Conservation (phyloP, 2,329 filamentous ascomycete species). For the Cladosporium sp. region DNA sequence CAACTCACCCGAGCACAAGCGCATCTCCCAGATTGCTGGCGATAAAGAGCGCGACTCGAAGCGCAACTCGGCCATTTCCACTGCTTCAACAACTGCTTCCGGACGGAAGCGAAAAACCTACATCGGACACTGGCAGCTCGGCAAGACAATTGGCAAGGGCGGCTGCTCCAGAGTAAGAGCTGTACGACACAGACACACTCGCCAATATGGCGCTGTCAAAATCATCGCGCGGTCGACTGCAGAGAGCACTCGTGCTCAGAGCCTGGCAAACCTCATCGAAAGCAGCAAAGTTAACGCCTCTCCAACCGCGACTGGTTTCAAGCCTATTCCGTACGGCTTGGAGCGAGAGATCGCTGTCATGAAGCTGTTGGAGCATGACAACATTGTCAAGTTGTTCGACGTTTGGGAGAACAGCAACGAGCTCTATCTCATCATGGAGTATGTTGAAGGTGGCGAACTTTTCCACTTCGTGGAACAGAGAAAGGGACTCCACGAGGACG, state of each 20-base stretch:
- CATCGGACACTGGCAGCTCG: slow-evolving; percentile 92
- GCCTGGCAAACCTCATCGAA: slow-evolving; percentile 77
- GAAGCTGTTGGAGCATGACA: slow-evolving; percentile 91
- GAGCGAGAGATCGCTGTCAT: slow-evolving; percentile 96
- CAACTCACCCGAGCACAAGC: slow-evolving; percentile 50
- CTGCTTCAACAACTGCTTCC: slow-evolving; percentile 56
- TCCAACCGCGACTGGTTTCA: slow-evolving; percentile 29
- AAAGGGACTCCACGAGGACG: slow-evolving; percentile 74
- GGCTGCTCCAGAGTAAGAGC: slow-evolving; percentile 85
- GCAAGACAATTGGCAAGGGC: slow-evolving; percentile 83
- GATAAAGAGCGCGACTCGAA: slow-evolving; percentile 52
- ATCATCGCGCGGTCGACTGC: slow-evolving; percentile 83
- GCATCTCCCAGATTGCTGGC: slow-evolving; percentile 51
- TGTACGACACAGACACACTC: slow-evolving; percentile 74
- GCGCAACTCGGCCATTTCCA: slow-evolving; percentile 55
- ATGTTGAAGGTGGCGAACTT: slow-evolving; percentile 79
- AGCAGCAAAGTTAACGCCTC: slow-evolving; percentile 55
- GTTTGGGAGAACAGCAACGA: slow-evolving; percentile 97
- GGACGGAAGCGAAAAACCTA: slow-evolving; percentile 60
- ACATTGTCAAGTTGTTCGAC: slow-evolving; percentile 91
- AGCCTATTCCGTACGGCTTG: slow-evolving; percentile 69
- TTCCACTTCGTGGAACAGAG: slow-evolving; percentile 80
- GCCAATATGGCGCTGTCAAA: slow-evolving; percentile 86
- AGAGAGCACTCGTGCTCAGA: slow-evolving; percentile 79
- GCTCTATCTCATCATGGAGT: slow-evolving; percentile 95